Percentiles rank a stretch among this genome's conserved stretches.
Evolutionary conservation across 805 yeast species (phyloP).

Genomic region (Nakazawaea laoshanensis): DNA sequence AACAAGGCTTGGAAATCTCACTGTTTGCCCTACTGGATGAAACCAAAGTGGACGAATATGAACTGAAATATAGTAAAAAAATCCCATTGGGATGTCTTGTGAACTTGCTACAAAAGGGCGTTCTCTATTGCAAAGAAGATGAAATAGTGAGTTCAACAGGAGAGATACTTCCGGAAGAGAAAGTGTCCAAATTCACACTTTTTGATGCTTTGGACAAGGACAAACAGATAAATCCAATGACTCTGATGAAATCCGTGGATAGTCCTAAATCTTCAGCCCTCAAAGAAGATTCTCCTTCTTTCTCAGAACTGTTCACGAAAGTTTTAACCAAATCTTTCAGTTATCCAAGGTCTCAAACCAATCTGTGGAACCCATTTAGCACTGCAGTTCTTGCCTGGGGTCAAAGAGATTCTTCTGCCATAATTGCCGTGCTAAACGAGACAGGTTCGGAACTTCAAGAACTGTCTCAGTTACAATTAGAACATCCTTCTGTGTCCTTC

Average conservation of each 20-base stretch:
- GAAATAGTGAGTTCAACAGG: constrained; percentile 34
- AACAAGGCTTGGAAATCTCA: constrained; percentile 67
- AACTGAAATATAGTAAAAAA: constrained; percentile 33
- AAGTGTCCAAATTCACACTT: constrained; percentile 32
- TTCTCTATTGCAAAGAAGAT: constrained; percentile 68
- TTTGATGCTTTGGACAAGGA: constrained; percentile 46
- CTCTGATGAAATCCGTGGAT: constrained; percentile 5
- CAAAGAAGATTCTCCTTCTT: constrained; percentile 9
- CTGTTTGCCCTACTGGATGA: constrained; percentile 79
- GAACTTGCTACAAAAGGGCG: constrained; percentile 77
- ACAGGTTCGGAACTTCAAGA: constrained; percentile 3
- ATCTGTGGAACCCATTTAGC: constrained; percentile 50
- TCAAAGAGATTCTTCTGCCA: constrained; percentile 20
- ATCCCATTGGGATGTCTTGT: constrained; percentile 81
- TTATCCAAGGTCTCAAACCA: constrained; percentile 35
- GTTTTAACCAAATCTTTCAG: constrained; percentile 28
- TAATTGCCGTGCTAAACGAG: constrained; percentile 18
- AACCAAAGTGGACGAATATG: constrained; percentile 52
- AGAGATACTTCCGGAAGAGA: constrained; percentile 13
- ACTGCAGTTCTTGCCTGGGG: constrained; percentile 46
- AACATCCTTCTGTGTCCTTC: constrained; percentile 7
- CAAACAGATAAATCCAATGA: constrained; percentile 13
- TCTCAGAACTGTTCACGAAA: constrained; percentile 21
- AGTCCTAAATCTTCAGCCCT: constrained; percentile 3
- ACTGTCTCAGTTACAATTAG: constrained; percentile 6